Base-by-base conservation (phyloP, 2,329 filamentous ascomycete genomes). In the Apiospora pterosperma region DNA sequence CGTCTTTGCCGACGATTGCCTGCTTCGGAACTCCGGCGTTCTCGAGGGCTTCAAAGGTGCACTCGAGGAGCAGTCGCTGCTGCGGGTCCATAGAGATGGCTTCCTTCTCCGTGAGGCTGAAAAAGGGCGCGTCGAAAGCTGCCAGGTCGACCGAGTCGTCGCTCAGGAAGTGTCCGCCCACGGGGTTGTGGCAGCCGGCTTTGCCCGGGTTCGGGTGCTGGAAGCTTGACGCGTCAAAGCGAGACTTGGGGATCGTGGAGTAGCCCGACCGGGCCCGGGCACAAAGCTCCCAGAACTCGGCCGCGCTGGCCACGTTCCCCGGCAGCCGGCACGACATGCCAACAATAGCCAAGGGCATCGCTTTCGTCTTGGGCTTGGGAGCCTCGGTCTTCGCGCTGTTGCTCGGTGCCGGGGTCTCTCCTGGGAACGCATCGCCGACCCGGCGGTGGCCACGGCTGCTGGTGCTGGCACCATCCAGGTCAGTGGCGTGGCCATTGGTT, bases 11-110 rank as follows among this genome's bases (percentile, higher is more conserved):
- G 1, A 82, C 76, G 41, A 85, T 77, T 8, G 72, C 69, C 34
- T 83, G 80, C 69, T 80, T 82, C 8, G 82, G 78, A 21, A 84
- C 76, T 10, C 83, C 84, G 0, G 68, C 68, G 31, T 64, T 84
- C 68, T 86, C 84, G 11, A 86, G 74, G 0, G 83, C 82, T 70
- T 87, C 84, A 65, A 83, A 86, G 0, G 82, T 81, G 65, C 81
- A 84, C 70, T 87, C 84, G 1, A 86, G 76, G 8, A 85, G 75
- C 23, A 84, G 74, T 1, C 84, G 77, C 64, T 86, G 83, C 66
- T 86, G 84, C 0, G 84, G 84, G 60, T 87, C 84, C 81, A 86
- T 83, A 1, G 73, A 68, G 60, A 74, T 69, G 39, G 76, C 77
- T 62, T 79, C 76, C 14, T 71, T 68, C 44, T 73, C 70, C 2